Evolutionary conservation across 2,329 filamentous ascomycete genomes (phyloP), one percentile per base, ranked within the genome.

Genomic region (Penicillium sp.): DNA sequence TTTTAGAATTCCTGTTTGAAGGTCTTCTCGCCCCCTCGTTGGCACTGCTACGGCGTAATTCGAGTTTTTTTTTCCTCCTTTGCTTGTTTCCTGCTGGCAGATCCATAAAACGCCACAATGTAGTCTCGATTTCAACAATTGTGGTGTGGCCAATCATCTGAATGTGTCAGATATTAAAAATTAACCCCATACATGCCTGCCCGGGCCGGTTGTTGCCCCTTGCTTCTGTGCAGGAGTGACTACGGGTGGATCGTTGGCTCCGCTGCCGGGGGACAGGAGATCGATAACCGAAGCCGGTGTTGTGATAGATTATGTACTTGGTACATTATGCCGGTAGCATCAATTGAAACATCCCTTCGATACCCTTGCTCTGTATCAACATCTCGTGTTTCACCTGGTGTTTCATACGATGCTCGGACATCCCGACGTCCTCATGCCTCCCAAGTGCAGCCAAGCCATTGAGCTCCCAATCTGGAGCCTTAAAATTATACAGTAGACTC

Each of bases 11-110:
- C 35, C 23, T 13, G 11, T 53, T 53, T 57, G 55, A 57, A 51
- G 58, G 48, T 57, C 60, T 55, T 25, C 37, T 42, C 49, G 37
- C 25, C 49, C 44, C 48, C 29, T 58, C 48, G 52, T 61, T 62
- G 53, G 62, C 59, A 60, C 52, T 53, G 59, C 54, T 53, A 54
- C 48, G 61, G 63, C 56, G 56, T 60, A 62, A 54, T 33, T 54
- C 51, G 52, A 63, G 53, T 54, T 53, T 27, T 51, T 29, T 29
- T 29, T 29, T 33, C n/a, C n/a, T 13, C 16, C 50, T 48, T 44
- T 14, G 21, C 35, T 26, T 55, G 37, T 52, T 43, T 45, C 39
- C 37, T 50, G 51, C 37, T 29, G n/a, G 42, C 25, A 37, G 48
- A 21, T 29, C 16, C 10, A 37, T 16, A 37, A 39, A 37, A 19